These are phyloP conservation scores for Leccinum disarticulatum DNA, from an alignment of 768 basidiomycete genomes.

Conservation along the genomic window DNA sequence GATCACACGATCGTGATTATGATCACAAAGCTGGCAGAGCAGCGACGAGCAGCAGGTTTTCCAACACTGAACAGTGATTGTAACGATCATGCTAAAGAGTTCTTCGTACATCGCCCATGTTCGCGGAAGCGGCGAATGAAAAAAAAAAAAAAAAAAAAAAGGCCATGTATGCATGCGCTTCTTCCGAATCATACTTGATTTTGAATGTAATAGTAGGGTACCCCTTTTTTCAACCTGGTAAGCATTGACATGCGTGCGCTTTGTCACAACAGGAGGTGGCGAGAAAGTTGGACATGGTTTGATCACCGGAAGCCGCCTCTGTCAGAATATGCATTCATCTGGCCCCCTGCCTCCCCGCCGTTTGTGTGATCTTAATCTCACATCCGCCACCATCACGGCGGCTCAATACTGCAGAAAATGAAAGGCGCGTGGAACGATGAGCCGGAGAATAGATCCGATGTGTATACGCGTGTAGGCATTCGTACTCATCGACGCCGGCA, in stretches of 20 bases:
- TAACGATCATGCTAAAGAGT: background rate
- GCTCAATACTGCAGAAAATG: constrained; percentile 6
- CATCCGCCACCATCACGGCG: constrained; percentile 3
- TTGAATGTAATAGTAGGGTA: background rate
- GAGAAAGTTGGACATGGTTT: constrained; percentile 2
- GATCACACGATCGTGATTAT: background rate
- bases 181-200: background rate
- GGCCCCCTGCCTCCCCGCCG: background rate
- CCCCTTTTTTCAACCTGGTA: background rate
- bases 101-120: background rate
- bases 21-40: background rate
- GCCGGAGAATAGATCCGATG: background rate
- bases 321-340: background rate
- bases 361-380: constrained; percentile 3
- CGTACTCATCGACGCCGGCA: constrained; percentile 12
- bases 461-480: background rate
- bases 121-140: background rate
- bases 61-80: background rate
- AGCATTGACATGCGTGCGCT: background rate
- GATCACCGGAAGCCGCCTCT: constrained; percentile 3
- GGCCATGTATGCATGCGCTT: background rate
- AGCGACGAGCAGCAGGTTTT: background rate
- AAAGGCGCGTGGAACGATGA: constrained; percentile 13
- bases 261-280: background rate
- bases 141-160: background rate